Percentiles rank a stretch among this genome's conserved stretches.
phyloP scores from a whole-genome alignment of 2,329 filamentous ascomycete species.

The Teratosphaeria zuluensis region DNA sequence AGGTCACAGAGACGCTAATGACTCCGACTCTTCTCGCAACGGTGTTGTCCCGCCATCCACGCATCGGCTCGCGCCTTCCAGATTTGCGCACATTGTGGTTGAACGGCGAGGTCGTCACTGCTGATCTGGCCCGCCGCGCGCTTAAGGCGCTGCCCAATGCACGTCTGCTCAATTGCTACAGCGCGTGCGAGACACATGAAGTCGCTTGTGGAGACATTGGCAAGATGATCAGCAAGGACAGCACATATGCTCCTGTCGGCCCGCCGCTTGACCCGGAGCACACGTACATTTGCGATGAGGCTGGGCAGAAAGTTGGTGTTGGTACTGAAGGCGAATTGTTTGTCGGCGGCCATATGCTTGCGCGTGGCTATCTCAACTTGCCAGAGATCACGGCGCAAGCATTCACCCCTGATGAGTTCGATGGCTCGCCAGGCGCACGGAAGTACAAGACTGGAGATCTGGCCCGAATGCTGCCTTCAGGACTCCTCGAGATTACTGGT shows the following conservation, averaged over 20 bases:
- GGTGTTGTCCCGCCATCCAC: constrained; percentile 59
- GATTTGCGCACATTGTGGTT: constrained; percentile 64
- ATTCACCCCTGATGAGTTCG: constrained; percentile 59
- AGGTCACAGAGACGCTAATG: constrained; percentile 73
- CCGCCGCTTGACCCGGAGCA: constrained; percentile 57
- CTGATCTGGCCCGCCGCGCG: constrained; percentile 61
- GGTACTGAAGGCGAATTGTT: constrained; percentile 64
- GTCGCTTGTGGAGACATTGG: constrained; percentile 67
- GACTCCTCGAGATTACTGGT: constrained; percentile 64
- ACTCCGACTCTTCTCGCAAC: constrained; percentile 70
- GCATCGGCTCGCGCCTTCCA: constrained; percentile 54
- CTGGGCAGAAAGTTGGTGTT: constrained; percentile 51
- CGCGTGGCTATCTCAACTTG: constrained; percentile 69
- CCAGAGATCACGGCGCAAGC: constrained; percentile 66
- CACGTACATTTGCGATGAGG: constrained; percentile 64
- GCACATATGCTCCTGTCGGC: constrained; percentile 64
- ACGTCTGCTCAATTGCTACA: constrained; percentile 69
- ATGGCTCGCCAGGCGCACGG: constrained; percentile 45
- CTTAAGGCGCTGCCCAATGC: constrained; percentile 58
- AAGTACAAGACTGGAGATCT: constrained; percentile 70
- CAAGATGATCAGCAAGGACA: constrained; percentile 52
- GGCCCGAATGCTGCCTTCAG: constrained; percentile 56
- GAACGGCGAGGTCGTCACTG: constrained; percentile 74
- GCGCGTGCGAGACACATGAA: constrained; percentile 73
- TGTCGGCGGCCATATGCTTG: constrained; percentile 63